Conservation (phyloP, 1,284 basidiomycete genomes). For the Ustilago shanxiensis region DNA sequence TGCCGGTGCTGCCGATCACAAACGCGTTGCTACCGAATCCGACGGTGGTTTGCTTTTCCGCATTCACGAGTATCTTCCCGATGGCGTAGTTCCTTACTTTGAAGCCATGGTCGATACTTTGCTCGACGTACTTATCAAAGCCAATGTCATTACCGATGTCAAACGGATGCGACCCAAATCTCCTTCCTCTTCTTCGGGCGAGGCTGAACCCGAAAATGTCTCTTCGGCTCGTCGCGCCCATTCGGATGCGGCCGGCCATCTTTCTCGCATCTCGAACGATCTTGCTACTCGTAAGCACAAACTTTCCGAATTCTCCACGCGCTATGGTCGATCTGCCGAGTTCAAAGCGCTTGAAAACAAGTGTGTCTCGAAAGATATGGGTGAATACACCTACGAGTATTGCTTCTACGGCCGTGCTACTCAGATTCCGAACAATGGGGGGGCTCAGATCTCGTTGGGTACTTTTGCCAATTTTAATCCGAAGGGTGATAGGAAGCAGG, state of each 20-base stretch:
- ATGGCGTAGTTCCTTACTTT: constrained; percentile 81
- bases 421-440: constrained; percentile 89
- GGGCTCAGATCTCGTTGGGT: constrained; percentile 83
- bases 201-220: constrained; percentile 61
- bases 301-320: constrained; percentile 75
- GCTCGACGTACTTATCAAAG: constrained; percentile 76
- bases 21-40: constrained; percentile 17
- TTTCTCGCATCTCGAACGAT: constrained; percentile 73
- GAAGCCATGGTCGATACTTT: constrained; percentile 78
- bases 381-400: constrained; percentile 98
- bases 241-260: constrained; percentile 64
- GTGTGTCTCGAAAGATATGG: constrained; percentile 83
- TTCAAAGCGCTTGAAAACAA: constrained; percentile 92
- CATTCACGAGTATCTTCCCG: constrained; percentile 87
- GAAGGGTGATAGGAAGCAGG: constrained; percentile 79
- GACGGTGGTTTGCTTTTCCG: constrained; percentile 75
- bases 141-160: constrained; percentile 76
- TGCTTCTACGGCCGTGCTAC: constrained; percentile 89
- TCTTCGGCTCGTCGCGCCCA: constrained; percentile 74
- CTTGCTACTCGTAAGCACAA: constrained; percentile 72
- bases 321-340: constrained; percentile 86
- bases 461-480: constrained; percentile 73
- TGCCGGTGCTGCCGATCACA: constrained; percentile 17
- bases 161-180: constrained; percentile 46
- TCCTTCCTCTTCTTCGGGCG: constrained; percentile 3